Evolutionary conservation across 129 eudicot species (phyloP).

Genomic region (Glebionis coronaria): DNA sequence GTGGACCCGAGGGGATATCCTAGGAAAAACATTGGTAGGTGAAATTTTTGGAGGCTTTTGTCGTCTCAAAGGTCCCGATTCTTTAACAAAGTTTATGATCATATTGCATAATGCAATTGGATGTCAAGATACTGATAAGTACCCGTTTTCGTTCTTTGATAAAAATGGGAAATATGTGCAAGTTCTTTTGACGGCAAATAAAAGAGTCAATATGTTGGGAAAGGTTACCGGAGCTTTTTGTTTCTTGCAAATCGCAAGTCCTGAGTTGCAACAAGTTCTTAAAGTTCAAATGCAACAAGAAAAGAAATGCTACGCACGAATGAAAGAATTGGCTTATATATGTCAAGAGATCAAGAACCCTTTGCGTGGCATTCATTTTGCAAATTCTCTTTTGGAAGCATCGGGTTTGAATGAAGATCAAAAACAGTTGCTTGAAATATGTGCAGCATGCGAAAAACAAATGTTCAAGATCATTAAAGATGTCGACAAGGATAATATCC

Average conservation of each 20-base stretch:
- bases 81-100: constrained; percentile 82
- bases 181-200: constrained; percentile 83
- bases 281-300: constrained; percentile 67
- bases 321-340: constrained; percentile 76
- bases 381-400: constrained; percentile 65
- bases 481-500: constrained; percentile 66
- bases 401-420: constrained; percentile 64
- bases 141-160: constrained; percentile 76
- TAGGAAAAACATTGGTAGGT: constrained; percentile 83
- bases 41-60: constrained; percentile 82
- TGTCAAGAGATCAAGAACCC: constrained; percentile 75
- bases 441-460: constrained; percentile 76
- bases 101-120: constrained; percentile 75
- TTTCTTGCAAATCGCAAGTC: constrained; percentile 83
- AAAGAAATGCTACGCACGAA: constrained; percentile 42
- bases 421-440: constrained; percentile 64
- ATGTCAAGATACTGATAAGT: constrained; percentile 66
- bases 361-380: constrained; percentile 62
- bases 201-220: constrained; percentile 62
- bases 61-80: constrained; percentile 76
- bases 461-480: constrained; percentile 68
- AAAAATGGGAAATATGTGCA: constrained; percentile 64
- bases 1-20: constrained; percentile 55
- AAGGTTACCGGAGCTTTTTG: constrained; percentile 72
- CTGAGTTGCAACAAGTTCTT: constrained; percentile 63